phyloP scores from a whole-genome alignment of 2,329 filamentous ascomycete species.

The Botrytis hyacinthi region DNA sequence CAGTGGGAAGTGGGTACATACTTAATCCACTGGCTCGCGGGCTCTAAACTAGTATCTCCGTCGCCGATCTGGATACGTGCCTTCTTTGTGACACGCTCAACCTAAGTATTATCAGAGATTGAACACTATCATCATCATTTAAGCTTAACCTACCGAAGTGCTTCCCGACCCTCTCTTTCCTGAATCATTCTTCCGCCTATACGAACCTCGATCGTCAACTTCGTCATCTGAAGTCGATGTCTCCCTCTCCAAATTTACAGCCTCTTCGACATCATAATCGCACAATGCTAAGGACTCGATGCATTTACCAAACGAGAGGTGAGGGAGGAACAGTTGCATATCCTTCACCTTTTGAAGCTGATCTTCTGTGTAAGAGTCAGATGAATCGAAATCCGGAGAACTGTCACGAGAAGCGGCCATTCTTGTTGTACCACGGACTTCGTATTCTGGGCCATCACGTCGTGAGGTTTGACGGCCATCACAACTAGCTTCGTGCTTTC shows the following conservation, averaged over 20 bases:
- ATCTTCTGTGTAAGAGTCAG: not conserved
- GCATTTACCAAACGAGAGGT: not conserved
- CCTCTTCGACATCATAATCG: not conserved
- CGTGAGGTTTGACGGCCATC: not conserved
- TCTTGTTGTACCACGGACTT: not conserved
- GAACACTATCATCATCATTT: not conserved
- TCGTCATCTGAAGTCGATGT: not conserved
- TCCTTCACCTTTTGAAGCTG: not conserved
- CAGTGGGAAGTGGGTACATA: not conserved
- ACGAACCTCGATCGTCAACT: not conserved
- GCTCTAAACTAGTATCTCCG: not conserved
- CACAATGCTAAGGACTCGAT: not conserved
- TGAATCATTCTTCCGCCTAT: not conserved
- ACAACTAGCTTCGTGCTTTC: not conserved
- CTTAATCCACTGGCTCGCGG: constrained; percentile 11
- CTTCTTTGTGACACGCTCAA: not conserved
- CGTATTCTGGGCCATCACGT: not conserved
- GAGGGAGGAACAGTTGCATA: not conserved
- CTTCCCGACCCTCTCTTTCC: not conserved
- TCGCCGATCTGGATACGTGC: not conserved
- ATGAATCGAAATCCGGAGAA: not conserved
- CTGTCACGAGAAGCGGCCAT: not conserved
- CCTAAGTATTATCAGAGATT: not conserved
- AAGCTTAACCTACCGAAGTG: not conserved
- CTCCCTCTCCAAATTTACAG: constrained; percentile 6